Evolutionary conservation across 768 basidiomycete genomes (phyloP), one percentile per base, ranked within the genome.

Genomic region (Termitomyces sp.): DNA sequence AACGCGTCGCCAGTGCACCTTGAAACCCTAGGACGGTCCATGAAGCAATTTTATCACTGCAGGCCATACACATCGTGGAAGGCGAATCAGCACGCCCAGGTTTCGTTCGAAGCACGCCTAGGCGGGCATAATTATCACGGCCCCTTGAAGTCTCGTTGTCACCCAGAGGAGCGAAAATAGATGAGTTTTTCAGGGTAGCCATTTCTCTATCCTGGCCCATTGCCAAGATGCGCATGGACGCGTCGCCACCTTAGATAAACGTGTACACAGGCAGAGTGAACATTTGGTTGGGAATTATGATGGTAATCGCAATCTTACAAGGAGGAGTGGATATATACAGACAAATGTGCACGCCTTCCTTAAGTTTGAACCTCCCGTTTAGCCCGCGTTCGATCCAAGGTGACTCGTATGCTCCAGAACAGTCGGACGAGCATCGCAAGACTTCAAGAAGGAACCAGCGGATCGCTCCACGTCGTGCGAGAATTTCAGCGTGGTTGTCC

Each of bases 71-170:
- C 0, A 82, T 68, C 1, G 95, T 92, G 0, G 85, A 85, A 0
- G 86, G 86, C 0, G 94, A 88, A 67, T 98, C 95, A 0, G 92
- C 89, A 53, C 95, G 84, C 2, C 94, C 96, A 6, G 95, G 95
- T 67, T 98, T 98, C 0, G 96, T 97, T 33, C 95, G 89, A 46
- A 98, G 72, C 9, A 88, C 86, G 6, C 92, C 89, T 22, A 84
- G 73, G 18, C 86, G 75, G 5, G 81, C 64, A 69, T 96, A 98
- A 53, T 90, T 85, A 64, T 90, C 84, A 20, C 95, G 79, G 4
- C 95, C 95, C 56, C 96, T 75, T 1, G 88, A 80, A 1, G 82
- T 76, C 9, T 68, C 64, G 40, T 67, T 71, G 1, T 72, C 58
- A 3, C 76, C 67, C 1, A 79, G 63, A 0, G 69, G 66, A 5